Evolutionary conservation across 2,329 filamentous ascomycete species (phyloP).

Genomic region (Dothiorella sarmentorum): DNA sequence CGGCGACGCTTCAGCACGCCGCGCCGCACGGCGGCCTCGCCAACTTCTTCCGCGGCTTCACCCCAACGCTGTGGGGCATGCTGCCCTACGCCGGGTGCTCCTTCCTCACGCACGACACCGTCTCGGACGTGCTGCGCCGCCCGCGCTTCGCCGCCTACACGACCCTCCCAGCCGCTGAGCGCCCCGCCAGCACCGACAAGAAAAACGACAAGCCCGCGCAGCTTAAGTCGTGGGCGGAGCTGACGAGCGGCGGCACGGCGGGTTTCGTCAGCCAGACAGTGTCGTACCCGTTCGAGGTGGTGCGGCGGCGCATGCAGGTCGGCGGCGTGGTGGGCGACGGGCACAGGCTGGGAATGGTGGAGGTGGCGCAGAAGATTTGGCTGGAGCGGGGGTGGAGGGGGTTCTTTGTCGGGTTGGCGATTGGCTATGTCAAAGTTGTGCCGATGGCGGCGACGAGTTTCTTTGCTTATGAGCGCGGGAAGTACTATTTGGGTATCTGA

Average conservation of each 20-base stretch:
- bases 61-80: slow-evolving; percentile 89
- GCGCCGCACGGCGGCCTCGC: slow-evolving; percentile 65
- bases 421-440: slow-evolving; percentile 92
- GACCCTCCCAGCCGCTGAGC: slow-evolving; percentile 60
- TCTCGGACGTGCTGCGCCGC: slow-evolving; percentile 76
- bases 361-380: slow-evolving; percentile 74
- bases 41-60: slow-evolving; percentile 96
- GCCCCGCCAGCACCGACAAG: slow-evolving; percentile 32
- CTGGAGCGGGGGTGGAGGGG: slow-evolving; percentile 72
- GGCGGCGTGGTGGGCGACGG: slow-evolving; percentile 92
- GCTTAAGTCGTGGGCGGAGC: slow-evolving; percentile 80
- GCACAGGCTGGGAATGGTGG: slow-evolving; percentile 69
- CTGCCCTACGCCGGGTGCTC: slow-evolving; percentile 93
- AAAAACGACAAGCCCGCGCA: slow-evolving; percentile 60
- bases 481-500: slow-evolving; percentile 53
- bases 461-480: slow-evolving; percentile 64
- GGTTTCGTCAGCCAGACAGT: slow-evolving; percentile 87
- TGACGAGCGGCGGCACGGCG: slow-evolving; percentile 78
- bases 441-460: slow-evolving; percentile 78
- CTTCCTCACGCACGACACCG: slow-evolving; percentile 90
- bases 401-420: slow-evolving; percentile 89
- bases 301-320: slow-evolving; percentile 92
- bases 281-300: slow-evolving; percentile 91
- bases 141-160: slow-evolving; percentile 68
- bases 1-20: slow-evolving; percentile 48